These are phyloP conservation scores for Candida ascalaphidarum DNA, from an alignment of 805 yeast genomes.

Conservation along the genomic window DNA sequence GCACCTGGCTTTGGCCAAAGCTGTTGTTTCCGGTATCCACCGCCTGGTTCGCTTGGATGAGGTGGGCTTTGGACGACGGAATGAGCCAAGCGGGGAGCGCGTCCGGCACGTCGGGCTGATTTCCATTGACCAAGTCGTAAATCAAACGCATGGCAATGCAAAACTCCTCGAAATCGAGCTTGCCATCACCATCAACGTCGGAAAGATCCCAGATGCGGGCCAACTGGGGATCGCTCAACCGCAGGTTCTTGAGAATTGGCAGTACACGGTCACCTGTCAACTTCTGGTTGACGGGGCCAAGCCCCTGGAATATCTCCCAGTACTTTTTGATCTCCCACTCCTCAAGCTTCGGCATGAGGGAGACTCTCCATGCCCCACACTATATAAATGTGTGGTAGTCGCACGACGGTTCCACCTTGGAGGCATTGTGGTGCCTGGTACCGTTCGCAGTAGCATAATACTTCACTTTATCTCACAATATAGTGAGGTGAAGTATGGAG, in stretches of 20 bases:
- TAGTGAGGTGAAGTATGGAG: too few relatives aligned
- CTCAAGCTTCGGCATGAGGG: conserved; percentile 72
- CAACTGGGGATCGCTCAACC: conserved; percentile 67
- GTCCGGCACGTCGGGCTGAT: conserved; percentile 47
- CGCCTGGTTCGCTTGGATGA: conserved; percentile 78
- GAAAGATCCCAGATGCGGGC: conserved; percentile 85
- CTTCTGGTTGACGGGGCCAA: conserved; percentile 72
- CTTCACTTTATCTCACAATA: too few relatives aligned
- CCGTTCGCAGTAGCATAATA: neutral
- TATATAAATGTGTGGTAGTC: neutral
- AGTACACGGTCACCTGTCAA: conserved; percentile 79
- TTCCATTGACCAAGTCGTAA: conserved; percentile 82
- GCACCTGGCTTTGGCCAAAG: neutral
- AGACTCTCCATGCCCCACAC: too few relatives aligned
- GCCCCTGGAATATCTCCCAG: conserved; percentile 94
- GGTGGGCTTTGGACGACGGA: conserved; percentile 80
- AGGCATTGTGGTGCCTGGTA: too few relatives aligned
- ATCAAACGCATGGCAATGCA: conserved; percentile 95
- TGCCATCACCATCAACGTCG: conserved; percentile 89
- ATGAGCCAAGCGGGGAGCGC: conserved; percentile 85
- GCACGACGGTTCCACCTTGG: too few relatives aligned
- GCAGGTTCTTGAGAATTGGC: conserved; percentile 83
- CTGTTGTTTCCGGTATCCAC: conserved; percentile 23
- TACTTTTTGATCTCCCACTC: conserved; percentile 95
- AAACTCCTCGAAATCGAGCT: conserved; percentile 92